Evolutionary conservation across 2,329 filamentous ascomycete species (phyloP).

Genomic region (Xylaria sp.): DNA sequence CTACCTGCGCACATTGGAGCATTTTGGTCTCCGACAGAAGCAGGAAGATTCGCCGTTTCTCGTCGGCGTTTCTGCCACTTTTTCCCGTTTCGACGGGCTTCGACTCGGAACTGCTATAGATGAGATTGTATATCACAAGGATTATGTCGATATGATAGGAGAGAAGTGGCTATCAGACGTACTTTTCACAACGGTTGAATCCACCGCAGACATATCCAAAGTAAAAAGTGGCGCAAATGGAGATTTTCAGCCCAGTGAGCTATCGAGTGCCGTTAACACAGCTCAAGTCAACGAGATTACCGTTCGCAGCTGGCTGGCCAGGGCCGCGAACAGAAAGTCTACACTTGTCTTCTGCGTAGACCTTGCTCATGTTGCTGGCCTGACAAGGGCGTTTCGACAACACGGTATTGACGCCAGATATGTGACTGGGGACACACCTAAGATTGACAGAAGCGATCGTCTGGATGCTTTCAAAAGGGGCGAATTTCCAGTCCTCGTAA

Average conservation of each 20-base stretch:
- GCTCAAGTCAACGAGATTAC: slow-evolving; percentile 80
- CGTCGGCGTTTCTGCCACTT: slow-evolving; percentile 87
- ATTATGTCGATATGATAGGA: slow-evolving; percentile 68
- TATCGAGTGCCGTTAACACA: slow-evolving; percentile 85
- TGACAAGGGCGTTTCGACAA: slow-evolving; percentile 77
- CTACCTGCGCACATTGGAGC: slow-evolving; percentile 76
- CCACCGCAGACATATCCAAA: slow-evolving; percentile 76
- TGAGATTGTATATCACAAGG: slow-evolving; percentile 93
- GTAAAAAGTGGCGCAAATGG: slow-evolving; percentile 70
- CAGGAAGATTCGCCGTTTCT: slow-evolving; percentile 66
- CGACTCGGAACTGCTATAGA: slow-evolving; percentile 85
- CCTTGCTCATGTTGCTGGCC: slow-evolving; percentile 74
- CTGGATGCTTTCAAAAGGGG: slow-evolving; percentile 77
- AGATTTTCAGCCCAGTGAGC: slow-evolving; percentile 79
- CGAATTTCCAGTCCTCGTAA: slow-evolving; percentile 86
- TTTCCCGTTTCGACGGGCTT: slow-evolving; percentile 81
- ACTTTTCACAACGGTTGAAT: slow-evolving; percentile 91
- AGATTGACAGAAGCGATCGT: slow-evolving; percentile 68
- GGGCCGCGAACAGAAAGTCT: slow-evolving; percentile 74
- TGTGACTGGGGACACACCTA: slow-evolving; percentile 82
- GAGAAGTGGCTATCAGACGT: slow-evolving; percentile 92
- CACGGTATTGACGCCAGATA: slow-evolving; percentile 83
- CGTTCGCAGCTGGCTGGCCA: slow-evolving; percentile 83
- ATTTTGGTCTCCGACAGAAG: slow-evolving; percentile 71
- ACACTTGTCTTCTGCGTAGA: slow-evolving; percentile 96